A percentile compares a stretch with the other conserved stretches of the same genome.
phyloP scores from a whole-genome alignment of 768 basidiomycete species.

The Auricularia sp. region DNA sequence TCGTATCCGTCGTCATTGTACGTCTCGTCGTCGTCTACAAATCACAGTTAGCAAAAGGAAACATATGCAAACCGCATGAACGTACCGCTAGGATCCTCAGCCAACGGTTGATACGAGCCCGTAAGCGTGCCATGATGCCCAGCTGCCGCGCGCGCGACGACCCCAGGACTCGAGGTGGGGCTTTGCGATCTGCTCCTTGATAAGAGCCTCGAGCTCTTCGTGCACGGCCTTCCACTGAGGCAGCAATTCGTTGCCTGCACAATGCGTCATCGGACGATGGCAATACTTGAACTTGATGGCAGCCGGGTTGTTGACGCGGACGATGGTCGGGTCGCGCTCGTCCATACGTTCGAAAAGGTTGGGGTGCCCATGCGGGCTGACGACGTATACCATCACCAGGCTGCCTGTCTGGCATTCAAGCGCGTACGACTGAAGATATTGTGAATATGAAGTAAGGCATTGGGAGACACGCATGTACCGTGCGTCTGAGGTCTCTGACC shows the following conservation, averaged over 20 bases:
- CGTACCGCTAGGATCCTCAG: not conserved
- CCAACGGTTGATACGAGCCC: not conserved
- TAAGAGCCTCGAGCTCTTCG: not conserved
- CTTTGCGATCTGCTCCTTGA: not conserved
- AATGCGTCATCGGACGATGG: not conserved
- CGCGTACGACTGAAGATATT: not conserved
- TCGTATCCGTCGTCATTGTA: too few species aligned
- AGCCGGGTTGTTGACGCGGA: not conserved
- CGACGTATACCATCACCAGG: not conserved
- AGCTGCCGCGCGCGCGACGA: not conserved
- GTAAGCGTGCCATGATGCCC: not conserved
- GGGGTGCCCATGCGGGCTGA: not conserved
- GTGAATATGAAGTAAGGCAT: too few species aligned
- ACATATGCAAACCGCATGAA: not conserved
- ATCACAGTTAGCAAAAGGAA: too few species aligned
- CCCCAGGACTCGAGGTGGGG: not conserved
- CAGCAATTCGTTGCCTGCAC: not conserved
- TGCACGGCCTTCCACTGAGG: not conserved
- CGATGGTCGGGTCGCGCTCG: not conserved
- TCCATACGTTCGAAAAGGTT: not conserved
- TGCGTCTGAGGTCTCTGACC: not conserved
- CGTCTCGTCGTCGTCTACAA: too few species aligned
- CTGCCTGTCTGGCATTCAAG: not conserved
- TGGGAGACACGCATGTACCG: not conserved
- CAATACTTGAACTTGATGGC: not conserved